phyloP scores from a whole-genome alignment of 2,329 filamentous ascomycete species.

The Ophiocordyceps australis region DNA sequence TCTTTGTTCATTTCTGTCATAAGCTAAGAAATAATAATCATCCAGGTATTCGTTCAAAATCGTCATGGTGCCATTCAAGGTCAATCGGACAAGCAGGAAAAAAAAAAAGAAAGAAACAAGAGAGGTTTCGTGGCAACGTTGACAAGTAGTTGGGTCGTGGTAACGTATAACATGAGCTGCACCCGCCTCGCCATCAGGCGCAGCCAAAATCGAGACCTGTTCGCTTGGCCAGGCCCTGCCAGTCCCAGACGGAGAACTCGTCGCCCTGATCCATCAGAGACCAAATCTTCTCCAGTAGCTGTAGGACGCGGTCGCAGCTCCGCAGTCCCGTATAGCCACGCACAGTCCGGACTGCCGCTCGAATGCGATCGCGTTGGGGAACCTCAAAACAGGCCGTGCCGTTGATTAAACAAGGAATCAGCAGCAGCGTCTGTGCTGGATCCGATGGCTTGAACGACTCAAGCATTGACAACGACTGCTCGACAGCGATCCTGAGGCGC shows the following conservation, averaged over 20 bases:
- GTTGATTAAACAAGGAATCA: slow-evolving; percentile 42
- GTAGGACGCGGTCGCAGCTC: slow-evolving; percentile 33
- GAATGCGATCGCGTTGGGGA: slow-evolving; percentile 31
- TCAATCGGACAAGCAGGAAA: too few relatives aligned
- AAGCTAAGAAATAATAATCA: too few relatives aligned
- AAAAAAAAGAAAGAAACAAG: too few relatives aligned
- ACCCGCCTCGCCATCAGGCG: slow-evolving; percentile 13
- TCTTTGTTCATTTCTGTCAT: too few relatives aligned
- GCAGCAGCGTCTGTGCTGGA: slow-evolving; percentile 37
- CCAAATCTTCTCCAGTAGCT: slow-evolving; percentile 42
- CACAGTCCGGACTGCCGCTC: slow-evolving; percentile 28
- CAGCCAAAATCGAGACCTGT: slow-evolving; percentile 40
- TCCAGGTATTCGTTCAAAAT: too few relatives aligned
- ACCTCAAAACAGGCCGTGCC: slow-evolving; percentile 39
- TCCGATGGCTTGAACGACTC: slow-evolving; percentile 37
- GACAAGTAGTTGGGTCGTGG: too few relatives aligned
- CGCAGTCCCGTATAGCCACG: slow-evolving; percentile 40
- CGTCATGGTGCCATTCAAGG: too few relatives aligned
- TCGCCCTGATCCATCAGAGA: slow-evolving; percentile 37
- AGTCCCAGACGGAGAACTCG: slow-evolving; percentile 44
- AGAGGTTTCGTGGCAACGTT: too few relatives aligned
- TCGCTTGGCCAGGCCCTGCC: slow-evolving; percentile 35
- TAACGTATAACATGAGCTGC: background rate
- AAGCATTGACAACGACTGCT: slow-evolving; percentile 35
- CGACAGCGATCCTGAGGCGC: slow-evolving; percentile 33